Evolutionary conservation across 164 flowering plant species (phyloP).

Genomic region (Brasenia schreberi): DNA sequence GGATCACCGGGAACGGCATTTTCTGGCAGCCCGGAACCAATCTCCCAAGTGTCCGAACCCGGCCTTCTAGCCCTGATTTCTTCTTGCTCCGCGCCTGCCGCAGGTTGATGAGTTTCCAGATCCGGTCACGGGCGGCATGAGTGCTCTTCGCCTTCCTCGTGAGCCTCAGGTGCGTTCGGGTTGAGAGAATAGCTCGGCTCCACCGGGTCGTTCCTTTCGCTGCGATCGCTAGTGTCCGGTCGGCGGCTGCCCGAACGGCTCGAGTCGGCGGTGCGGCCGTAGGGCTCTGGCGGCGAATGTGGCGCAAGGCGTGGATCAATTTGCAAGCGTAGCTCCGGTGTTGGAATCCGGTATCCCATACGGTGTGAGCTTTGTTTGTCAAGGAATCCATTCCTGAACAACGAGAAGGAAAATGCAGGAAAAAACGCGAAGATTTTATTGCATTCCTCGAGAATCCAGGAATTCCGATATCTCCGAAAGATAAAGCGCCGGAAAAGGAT

Average conservation of each 20-base stretch:
- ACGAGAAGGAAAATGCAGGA: background rate
- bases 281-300: slow-evolving; percentile 16
- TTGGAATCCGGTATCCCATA: slow-evolving; percentile 27
- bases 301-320: slow-evolving; percentile 44
- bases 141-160: slow-evolving; percentile 20
- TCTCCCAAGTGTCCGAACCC: slow-evolving; percentile 44
- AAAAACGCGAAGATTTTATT: background rate
- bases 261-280: slow-evolving; percentile 19
- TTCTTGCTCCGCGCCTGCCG: background rate
- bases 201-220: slow-evolving; percentile 63
- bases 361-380: slow-evolving; percentile 1
- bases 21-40: slow-evolving; percentile 78
- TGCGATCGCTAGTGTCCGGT: slow-evolving; percentile 44
- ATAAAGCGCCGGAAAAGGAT: background rate
- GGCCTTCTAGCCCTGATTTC: slow-evolving; percentile 35
- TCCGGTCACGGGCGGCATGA: slow-evolving; percentile 20
- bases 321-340: slow-evolving; percentile 51
- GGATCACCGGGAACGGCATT: slow-evolving; percentile 38
- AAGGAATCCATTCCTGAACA: background rate
- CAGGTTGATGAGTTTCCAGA: slow-evolving; percentile 4
- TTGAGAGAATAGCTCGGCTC: slow-evolving; percentile 64
- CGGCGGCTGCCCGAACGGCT: slow-evolving; percentile 58
- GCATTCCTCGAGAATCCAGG: background rate
- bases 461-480: background rate
- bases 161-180: slow-evolving; percentile 37